These are phyloP conservation scores for Trichoderma harzianum DNA, from an alignment of 2,329 filamentous ascomycete species.

Conservation along the genomic window DNA sequence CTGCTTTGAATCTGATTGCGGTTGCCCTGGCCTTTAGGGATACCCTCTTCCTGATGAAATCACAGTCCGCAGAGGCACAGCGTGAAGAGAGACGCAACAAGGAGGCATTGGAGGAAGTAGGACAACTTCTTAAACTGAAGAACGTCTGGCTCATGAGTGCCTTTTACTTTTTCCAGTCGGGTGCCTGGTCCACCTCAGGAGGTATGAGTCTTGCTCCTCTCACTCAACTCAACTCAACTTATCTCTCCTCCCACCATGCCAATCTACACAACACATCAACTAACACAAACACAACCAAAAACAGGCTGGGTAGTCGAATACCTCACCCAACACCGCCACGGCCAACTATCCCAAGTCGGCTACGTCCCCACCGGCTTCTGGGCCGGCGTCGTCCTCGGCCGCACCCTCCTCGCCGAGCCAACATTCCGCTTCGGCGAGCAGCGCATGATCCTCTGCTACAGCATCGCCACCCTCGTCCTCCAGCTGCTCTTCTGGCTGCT, in stretches of 20 bases:
- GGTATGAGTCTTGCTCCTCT: neutral
- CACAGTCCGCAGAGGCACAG: neutral
- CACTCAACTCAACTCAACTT: neutral
- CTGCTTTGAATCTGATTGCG: neutral
- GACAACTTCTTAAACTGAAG: conserved; percentile 5
- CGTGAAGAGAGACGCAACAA: neutral
- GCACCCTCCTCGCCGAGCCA: conserved; percentile 65
- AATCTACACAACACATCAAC: neutral
- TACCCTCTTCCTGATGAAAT: neutral
- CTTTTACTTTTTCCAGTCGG: conserved; percentile 19
- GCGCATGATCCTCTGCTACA: conserved; percentile 59
- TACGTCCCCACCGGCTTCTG: conserved; percentile 78
- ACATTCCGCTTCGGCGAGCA: conserved; percentile 71
- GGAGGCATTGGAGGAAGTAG: neutral
- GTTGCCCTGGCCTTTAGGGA: neutral
- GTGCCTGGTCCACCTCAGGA: conserved; percentile 16
- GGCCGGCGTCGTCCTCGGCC: conserved; percentile 71
- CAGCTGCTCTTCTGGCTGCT: conserved; percentile 80
- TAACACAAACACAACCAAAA: neutral
- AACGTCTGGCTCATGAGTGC: conserved; percentile 17
- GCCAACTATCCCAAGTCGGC: conserved; percentile 57
- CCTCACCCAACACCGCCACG: conserved; percentile 54
- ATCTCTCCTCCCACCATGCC: neutral
- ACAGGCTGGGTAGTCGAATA: conserved; percentile 18
- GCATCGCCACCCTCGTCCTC: conserved; percentile 59